Percentiles rank a stretch among this genome's conserved stretches.
Evolutionary conservation across 169 alveolate species (phyloP).

Genomic region (Eimeria brunetti): DNA sequence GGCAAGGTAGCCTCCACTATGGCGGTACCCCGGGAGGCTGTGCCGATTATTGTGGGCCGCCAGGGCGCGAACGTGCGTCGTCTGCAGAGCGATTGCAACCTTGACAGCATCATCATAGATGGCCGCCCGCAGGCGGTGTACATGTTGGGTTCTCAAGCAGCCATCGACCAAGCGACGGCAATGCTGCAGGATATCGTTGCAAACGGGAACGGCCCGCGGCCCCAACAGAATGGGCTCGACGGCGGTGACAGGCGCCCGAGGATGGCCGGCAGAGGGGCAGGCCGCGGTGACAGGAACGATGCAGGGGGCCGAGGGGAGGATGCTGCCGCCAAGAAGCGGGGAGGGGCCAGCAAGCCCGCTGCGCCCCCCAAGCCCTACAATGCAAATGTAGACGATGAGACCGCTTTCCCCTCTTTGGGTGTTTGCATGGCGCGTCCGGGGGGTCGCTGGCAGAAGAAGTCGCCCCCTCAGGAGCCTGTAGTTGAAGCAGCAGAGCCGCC

Average conservation of each 20-base stretch:
- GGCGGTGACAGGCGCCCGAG: constrained; percentile 61
- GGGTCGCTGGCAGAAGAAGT: constrained; percentile 73
- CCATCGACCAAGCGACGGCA: constrained; percentile 55
- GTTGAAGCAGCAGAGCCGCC: constrained; percentile 31
- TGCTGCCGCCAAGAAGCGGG: constrained; percentile 9
- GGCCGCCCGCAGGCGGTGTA: constrained; percentile 71
- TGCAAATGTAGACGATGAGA: constrained; percentile 68
- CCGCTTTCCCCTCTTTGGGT: constrained; percentile 76
- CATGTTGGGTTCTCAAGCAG: constrained; percentile 59
- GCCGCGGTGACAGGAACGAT: constrained; percentile 52
- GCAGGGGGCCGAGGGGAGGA: constrained; percentile 12
- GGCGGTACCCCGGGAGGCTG: constrained; percentile 67
- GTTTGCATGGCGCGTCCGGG: constrained; percentile 73
- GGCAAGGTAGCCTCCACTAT: constrained; percentile 25
- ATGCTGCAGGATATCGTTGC: constrained; percentile 58
- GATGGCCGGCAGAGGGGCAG: constrained; percentile 41
- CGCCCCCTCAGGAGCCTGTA: constrained; percentile 19
- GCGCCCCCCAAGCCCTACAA: constrained; percentile 69
- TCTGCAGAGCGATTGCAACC: constrained; percentile 62
- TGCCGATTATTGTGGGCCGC: constrained; percentile 75
- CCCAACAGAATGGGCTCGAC: constrained; percentile 11
- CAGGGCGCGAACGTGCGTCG: constrained; percentile 68
- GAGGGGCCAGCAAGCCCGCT: constrained; percentile 36
- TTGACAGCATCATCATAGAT: constrained; percentile 69
- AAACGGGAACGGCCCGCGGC: constrained; percentile 38